phyloP scores from a whole-genome alignment of 352 stramenopile species.

The Globisporangium acanthophoron region DNA sequence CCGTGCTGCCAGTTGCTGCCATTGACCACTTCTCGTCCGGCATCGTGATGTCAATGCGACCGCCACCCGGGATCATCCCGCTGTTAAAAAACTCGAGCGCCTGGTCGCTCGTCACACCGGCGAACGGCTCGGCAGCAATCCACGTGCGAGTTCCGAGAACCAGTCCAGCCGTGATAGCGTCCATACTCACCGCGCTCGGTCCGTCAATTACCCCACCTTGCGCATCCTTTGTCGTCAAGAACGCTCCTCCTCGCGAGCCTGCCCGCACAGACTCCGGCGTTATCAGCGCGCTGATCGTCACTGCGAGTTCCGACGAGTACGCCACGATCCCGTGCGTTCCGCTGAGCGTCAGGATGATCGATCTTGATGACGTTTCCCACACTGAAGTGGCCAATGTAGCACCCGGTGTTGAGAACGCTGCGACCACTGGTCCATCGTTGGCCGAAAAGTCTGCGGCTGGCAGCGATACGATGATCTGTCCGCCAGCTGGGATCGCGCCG shows the following conservation, averaged over 20 bases:
- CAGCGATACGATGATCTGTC: constrained; percentile 32
- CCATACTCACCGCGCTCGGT: constrained; percentile 30
- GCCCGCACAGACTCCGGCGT: constrained; percentile 36
- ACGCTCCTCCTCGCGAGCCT: constrained; percentile 14
- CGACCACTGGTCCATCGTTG: constrained; percentile 5
- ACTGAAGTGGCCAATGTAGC: constrained; percentile 3
- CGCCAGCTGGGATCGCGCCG: constrained; percentile 29
- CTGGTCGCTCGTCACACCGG: constrained; percentile 47
- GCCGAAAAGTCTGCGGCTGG: constrained; percentile 34
- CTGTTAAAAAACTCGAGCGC: constrained; percentile 38
- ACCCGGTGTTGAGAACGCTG: not conserved
- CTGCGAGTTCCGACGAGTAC: constrained; percentile 20
- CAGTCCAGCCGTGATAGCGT: constrained; percentile 33
- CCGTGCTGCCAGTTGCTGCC: constrained; percentile 10
- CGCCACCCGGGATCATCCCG: constrained; percentile 28
- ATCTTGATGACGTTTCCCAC: constrained; percentile 21
- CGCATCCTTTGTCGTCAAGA: constrained; percentile 38
- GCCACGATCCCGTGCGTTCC: constrained; percentile 19
- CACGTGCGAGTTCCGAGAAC: constrained; percentile 46
- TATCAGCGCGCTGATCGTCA: constrained; percentile 33
- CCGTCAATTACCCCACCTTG: constrained; percentile 43
- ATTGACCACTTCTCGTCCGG: constrained; percentile 41
- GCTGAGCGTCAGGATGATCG: constrained; percentile 17
- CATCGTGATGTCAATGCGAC: constrained; percentile 36
- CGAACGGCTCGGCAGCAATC: constrained; percentile 27